phyloP scores from a whole-genome alignment of 2,329 filamentous ascomycete genomes.

The Allantophomopsis lycopodina region DNA sequence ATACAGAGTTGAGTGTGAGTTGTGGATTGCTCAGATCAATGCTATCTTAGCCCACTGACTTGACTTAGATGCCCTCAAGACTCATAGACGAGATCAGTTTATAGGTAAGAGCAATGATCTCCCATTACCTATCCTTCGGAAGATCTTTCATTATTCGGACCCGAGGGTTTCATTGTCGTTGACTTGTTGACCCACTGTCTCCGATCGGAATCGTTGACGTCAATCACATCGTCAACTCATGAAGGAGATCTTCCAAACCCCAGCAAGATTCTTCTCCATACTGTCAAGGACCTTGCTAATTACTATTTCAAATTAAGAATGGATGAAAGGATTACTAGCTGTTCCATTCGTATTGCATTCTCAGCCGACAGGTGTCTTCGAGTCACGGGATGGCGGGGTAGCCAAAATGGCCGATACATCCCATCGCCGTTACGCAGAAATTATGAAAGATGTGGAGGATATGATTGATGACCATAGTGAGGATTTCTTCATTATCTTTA shows the following conservation, averaged over 20 bases:
- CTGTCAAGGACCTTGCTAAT: neutral
- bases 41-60: constrained; percentile 5
- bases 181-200: too few species aligned
- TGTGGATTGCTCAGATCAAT: constrained; percentile 1
- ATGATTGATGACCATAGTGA: constrained; percentile 87
- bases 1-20: constrained; percentile 63
- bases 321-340: constrained; percentile 89
- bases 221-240: constrained; percentile 2
- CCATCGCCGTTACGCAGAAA: constrained; percentile 83
- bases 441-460: constrained; percentile 83
- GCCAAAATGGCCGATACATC: constrained; percentile 65
- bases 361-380: constrained; percentile 79
- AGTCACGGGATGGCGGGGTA: constrained; percentile 49
- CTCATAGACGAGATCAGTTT: constrained; percentile 82
- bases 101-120: constrained; percentile 38
- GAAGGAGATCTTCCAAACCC: neutral
- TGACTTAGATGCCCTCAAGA: constrained; percentile 51
- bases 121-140: too few species aligned
- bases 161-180: too few species aligned
- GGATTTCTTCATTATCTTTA: neutral
- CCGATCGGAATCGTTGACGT: neutral
- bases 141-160: too few species aligned
- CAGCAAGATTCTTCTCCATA: neutral
- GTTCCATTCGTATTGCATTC: constrained; percentile 96
- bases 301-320: constrained; percentile 41